These are phyloP conservation scores for Colletotrichum australisinense DNA, from an alignment of 2,329 filamentous ascomycete species.

Conservation along the genomic window DNA sequence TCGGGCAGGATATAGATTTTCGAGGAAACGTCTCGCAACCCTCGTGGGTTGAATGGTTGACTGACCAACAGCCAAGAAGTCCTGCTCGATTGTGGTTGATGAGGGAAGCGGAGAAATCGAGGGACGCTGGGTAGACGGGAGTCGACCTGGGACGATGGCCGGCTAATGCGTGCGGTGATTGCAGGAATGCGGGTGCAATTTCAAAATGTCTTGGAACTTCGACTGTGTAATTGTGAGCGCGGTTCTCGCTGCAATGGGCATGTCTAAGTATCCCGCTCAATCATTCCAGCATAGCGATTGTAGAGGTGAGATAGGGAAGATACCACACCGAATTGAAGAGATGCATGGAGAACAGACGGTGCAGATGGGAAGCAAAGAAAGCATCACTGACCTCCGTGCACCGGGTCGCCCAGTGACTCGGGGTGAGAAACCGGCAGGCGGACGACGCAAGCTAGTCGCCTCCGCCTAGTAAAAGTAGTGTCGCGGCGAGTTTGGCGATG, in stretches of 20 bases:
- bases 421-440: background rate
- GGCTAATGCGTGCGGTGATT: conserved; percentile 7
- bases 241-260: conserved; percentile 6
- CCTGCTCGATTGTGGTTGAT: background rate
- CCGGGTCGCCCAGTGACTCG: conserved; percentile 23
- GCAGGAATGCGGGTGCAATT: conserved; percentile 24
- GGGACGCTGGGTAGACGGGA: conserved; percentile 4
- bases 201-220: conserved; percentile 23
- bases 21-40: conserved; percentile 15
- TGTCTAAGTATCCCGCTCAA: background rate
- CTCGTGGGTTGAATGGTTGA: conserved; percentile 19
- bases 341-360: conserved; percentile 3
- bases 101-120: background rate
- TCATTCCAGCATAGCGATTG: conserved; percentile 18
- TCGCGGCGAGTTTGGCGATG: background rate
- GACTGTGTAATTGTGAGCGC: conserved; percentile 28
- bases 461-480: conserved; percentile 1
- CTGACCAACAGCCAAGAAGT: conserved; percentile 16
- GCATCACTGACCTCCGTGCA: conserved; percentile 26
- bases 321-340: conserved; percentile 1
- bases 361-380: background rate
- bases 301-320: conserved; percentile 5
- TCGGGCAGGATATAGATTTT: conserved; percentile 32
- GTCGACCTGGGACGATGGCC: background rate
- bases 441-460: conserved; percentile 8